Evolutionary conservation across 2,329 filamentous ascomycete species (phyloP).

Genomic region (Aspergillus persii): DNA sequence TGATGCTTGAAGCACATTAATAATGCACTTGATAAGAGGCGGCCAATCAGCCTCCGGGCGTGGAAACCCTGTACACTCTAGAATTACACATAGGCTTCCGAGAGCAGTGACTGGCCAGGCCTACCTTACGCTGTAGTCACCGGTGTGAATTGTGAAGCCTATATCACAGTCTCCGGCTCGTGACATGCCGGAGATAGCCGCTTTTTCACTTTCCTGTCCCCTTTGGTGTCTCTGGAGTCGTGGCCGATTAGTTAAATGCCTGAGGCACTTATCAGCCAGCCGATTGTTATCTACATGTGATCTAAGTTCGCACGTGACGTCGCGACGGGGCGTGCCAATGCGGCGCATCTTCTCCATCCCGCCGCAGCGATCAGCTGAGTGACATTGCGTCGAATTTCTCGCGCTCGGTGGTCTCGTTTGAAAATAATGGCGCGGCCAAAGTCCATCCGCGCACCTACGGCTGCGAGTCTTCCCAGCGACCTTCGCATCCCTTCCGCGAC

Average conservation of each 20-base stretch:
- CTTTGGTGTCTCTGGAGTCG: background rate
- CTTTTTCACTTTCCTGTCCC: background rate
- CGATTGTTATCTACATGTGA: constrained; percentile 7
- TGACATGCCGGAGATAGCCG: background rate
- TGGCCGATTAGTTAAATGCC: background rate
- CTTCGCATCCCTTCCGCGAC: constrained; percentile 67
- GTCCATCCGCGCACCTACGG: constrained; percentile 59
- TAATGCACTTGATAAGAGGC: background rate
- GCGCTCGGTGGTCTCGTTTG: background rate
- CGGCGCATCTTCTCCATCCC: background rate
- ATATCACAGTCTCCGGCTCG: no score
- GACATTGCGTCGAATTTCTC: background rate
- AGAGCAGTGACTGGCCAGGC: no score
- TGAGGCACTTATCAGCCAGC: background rate
- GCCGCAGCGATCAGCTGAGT: background rate
- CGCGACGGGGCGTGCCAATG: background rate
- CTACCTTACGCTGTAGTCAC: no score
- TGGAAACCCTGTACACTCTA: background rate
- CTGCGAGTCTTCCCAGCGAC: constrained; percentile 67
- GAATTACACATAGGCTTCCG: background rate
- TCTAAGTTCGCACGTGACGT: background rate
- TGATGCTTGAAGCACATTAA: background rate
- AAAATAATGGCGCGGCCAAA: constrained; percentile 31
- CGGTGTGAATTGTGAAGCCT: no score
- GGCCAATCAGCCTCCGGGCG: background rate